Evolutionary conservation across 2,329 filamentous ascomycete genomes (phyloP), one percentile per base, ranked within the genome.

Genomic region (Grosmannia serpens): DNA sequence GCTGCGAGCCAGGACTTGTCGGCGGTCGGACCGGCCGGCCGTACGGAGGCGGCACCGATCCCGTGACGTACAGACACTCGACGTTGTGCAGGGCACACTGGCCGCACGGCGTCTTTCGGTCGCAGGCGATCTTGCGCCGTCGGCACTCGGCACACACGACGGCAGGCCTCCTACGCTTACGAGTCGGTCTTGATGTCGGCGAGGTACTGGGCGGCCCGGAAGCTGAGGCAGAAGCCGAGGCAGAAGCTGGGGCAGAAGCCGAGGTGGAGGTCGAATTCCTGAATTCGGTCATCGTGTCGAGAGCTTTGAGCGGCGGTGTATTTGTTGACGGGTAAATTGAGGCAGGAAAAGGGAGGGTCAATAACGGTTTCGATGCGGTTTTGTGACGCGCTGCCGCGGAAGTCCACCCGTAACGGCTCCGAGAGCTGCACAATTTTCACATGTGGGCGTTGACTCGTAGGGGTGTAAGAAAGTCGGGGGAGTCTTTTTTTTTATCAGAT

Each of bases 111-210:
- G 69, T 67, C 60, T 78, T 76, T 51, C 80, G 77, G 65, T 86
- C 78, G 64, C 83, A 86, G 54, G 77, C 75, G 59, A 85, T 78
- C 67, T 86, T 86, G 38, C 81, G 79, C 58, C 70, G 75, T 35
- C 82, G 75, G 63, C 83, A 86, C 41, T 81, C 72, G 60, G 74
- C 69, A 64, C 81, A 84, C 1, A 81, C 81, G n/a, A 76, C 67
- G 9, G 74, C 68, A 44, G 72, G 72, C 29, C 70, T 67, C 29
- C 63, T 58, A n/a, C 63, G 60, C 51, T 63, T 63, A 24, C 63
- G 63, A 10, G 58, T 11, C 20, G 56, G 58, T 38, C 51, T 58
- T n/a, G 31, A n/a, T 8, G 44, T 20, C 27, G 47, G 27, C 15
- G 15, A 33, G 22, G 27, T 10, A 4, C 11, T 6, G 7, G 55